A percentile compares a stretch with the other conserved stretches of the same genome.
Evolutionary conservation across 345 rosid species (phyloP).

Genomic region (Lepidium africanum): DNA sequence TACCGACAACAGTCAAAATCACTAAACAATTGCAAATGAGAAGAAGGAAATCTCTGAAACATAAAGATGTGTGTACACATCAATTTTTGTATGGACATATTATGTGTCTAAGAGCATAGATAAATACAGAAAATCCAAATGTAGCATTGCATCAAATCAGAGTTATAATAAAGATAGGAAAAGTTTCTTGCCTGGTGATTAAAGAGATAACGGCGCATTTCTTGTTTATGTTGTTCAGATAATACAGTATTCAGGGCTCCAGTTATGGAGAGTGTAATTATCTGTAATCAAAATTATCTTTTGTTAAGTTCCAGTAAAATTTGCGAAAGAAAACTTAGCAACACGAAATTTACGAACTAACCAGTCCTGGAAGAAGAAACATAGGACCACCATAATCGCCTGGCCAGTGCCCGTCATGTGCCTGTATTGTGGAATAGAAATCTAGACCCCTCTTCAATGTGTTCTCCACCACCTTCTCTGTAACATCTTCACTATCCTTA

Average conservation of each 20-base stretch:
- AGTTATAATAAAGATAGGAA: neutral
- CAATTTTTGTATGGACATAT: neutral
- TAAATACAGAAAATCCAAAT: neutral
- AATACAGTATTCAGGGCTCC: constrained; percentile 80
- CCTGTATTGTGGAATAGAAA: constrained; percentile 72
- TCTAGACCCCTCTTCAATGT: constrained; percentile 63
- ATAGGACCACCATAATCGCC: constrained; percentile 99
- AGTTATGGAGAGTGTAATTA: constrained; percentile 67
- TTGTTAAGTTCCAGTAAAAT: neutral
- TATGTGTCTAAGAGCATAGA: neutral
- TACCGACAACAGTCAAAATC: neutral
- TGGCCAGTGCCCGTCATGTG: constrained; percentile 94
- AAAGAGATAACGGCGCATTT: constrained; percentile 82
- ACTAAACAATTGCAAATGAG: neutral
- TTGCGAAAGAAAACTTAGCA: neutral
- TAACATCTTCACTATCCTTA: constrained; percentile 48
- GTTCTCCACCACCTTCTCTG: constrained; percentile 49
- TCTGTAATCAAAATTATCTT: constrained; percentile 29
- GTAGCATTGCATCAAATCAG: neutral
- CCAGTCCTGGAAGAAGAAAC: constrained; percentile 96
- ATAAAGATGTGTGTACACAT: neutral
- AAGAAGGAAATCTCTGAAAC: neutral
- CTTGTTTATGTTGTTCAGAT: constrained; percentile 62
- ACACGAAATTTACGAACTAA: constrained; percentile 22
- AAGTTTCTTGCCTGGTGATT: constrained; percentile 68